Evolutionary conservation across 306 rosid species (phyloP), one percentile per base, ranked within the genome.

Genomic region (Gynostemma pentaphyllum): DNA sequence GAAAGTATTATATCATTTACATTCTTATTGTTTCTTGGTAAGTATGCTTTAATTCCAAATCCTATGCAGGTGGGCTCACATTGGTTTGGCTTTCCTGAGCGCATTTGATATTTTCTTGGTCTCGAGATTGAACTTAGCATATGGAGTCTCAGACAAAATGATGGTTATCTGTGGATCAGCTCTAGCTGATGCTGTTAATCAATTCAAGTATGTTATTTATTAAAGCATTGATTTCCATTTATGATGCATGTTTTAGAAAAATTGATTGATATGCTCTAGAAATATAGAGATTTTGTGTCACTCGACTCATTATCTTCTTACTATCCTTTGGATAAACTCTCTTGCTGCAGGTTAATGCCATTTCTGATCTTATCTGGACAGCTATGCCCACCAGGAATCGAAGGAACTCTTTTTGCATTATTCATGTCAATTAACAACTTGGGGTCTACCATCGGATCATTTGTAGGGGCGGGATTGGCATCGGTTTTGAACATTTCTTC

Each of bases 341-440:
- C 12, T 72, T 56, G 59, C 37, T 79, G 84, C 88, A 88, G 96
- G 86, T 81, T 88, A 59, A 88, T 88, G 90, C 96, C 96, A 9
- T 88, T 88, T 80, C 65, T 88, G 72, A 88, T 83, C 68, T 76
- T 88, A 76, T 88, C 94, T 15, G 96, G 96, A 50, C 83, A 79
- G 36, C 88, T 88, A 59, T 88, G 96, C 68, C 94, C 96, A 49
- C 96, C 96, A 7, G 94, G 96, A 63, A 88, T 88, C 48, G 96
- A 88, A 80, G 96, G 96, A 54, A 88, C 96, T 18, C 72, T 88
- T 53, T 88, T 88, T 72, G 96, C 96, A 23, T 94, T 88, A 45
- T 85, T 88, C 68, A 88, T 88, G 96, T 88, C 96, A 5, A 85
- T 88, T 62, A 88, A 88, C 84, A 88, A 88, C 61, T 64, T 88